Conservation (phyloP, 257 asterid species). For the Rehmannia glutinosa region DNA sequence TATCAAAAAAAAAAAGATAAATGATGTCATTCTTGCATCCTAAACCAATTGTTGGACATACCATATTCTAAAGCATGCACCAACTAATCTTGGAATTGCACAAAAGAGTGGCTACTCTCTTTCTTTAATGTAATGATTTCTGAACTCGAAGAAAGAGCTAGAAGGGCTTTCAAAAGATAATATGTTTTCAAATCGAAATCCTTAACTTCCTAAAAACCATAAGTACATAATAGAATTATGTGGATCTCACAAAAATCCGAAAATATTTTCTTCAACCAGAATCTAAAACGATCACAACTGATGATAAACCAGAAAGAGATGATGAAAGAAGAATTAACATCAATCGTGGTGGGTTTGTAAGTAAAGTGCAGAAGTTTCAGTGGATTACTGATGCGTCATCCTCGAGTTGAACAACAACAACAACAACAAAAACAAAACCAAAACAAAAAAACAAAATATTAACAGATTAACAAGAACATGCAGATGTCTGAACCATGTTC, state of each 20-base stretch:
- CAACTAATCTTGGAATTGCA: too few species aligned
- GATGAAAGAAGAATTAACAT: not conserved
- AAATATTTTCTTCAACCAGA: not conserved
- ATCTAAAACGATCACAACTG: not conserved
- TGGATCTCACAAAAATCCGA: not conserved
- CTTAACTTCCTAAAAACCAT: not conserved
- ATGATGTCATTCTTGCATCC: too few species aligned
- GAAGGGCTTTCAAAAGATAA: too few species aligned
- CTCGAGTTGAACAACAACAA: not conserved
- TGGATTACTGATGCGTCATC: slow-evolving; percentile 6
- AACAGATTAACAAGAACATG: not conserved
- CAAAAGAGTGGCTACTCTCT: too few species aligned
- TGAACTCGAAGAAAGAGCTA: too few species aligned
- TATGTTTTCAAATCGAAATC: not conserved
- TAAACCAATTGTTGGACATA: not conserved
- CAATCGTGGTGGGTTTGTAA: not conserved
- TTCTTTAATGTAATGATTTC: too few species aligned
- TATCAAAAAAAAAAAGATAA: too few species aligned
- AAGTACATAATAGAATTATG: not conserved
- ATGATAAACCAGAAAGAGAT: not conserved
- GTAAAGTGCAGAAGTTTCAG: slow-evolving; percentile 7
- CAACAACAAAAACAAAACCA: too few species aligned
- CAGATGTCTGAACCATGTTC: slow-evolving; percentile 6
- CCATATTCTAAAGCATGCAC: not conserved
- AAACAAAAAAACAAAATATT: not conserved